Percentiles rank a stretch among this genome's conserved stretches.
phyloP scores from a whole-genome alignment of 805 yeast species.

The Lachancea sp. region DNA sequence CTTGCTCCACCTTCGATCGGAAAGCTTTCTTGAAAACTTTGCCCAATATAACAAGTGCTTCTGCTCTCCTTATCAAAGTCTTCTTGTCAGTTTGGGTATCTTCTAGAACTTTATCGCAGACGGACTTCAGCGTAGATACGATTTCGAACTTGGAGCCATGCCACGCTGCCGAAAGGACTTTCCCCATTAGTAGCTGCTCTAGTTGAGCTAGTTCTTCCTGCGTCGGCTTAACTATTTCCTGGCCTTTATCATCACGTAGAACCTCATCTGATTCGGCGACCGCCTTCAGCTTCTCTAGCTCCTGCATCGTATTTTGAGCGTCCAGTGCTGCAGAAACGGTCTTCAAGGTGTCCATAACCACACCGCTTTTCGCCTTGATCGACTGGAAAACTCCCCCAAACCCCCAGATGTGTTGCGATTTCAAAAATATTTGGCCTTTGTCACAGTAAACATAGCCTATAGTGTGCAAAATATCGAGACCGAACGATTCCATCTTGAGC shows the following conservation, averaged over 20 bases:
- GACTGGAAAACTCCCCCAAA: constrained; percentile 69
- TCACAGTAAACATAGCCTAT: constrained; percentile 63
- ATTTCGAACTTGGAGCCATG: constrained; percentile 75
- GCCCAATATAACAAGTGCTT: constrained; percentile 54
- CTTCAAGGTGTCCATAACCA: constrained; percentile 63
- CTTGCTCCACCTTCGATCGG: constrained; percentile 63
- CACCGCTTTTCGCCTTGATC: constrained; percentile 66
- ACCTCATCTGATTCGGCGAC: constrained; percentile 37
- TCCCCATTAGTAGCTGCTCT: constrained; percentile 71
- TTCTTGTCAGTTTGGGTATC: constrained; percentile 47
- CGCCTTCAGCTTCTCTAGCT: constrained; percentile 59
- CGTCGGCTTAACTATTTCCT: constrained; percentile 52
- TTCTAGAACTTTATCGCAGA: constrained; percentile 58
- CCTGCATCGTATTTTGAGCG: constrained; percentile 74
- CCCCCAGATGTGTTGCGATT: constrained; percentile 57
- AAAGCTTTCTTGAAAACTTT: constrained; percentile 51
- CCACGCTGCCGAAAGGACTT: constrained; percentile 81
- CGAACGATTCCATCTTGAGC: constrained; percentile 76
- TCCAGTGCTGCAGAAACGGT: constrained; percentile 70
- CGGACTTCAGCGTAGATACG: constrained; percentile 62
- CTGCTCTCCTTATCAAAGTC: constrained; percentile 54
- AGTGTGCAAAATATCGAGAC: constrained; percentile 72
- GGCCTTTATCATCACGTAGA: constrained; percentile 42
- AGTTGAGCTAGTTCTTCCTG: constrained; percentile 60
- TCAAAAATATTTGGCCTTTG: constrained; percentile 58